These are phyloP conservation scores for Cladophialophora psammophila DNA, from an alignment of 2,329 filamentous ascomycete species.

Conservation along the genomic window DNA sequence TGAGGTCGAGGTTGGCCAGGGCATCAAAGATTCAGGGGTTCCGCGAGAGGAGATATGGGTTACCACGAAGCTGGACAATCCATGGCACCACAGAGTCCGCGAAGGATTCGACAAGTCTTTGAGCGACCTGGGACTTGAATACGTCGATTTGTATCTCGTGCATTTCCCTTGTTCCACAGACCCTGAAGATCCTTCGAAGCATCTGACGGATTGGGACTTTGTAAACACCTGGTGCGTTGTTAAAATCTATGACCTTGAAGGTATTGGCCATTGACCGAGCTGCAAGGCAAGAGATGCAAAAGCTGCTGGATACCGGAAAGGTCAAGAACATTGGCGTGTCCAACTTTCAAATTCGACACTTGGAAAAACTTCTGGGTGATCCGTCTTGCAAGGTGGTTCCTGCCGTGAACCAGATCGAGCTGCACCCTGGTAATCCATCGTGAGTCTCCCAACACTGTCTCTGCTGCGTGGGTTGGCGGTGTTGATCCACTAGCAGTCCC, in stretches of 20 bases:
- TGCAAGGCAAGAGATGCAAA: slow-evolving; percentile 69
- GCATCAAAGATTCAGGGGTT: slow-evolving; percentile 75
- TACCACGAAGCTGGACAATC: slow-evolving; percentile 82
- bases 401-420: slow-evolving; percentile 43
- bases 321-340: slow-evolving; percentile 74
- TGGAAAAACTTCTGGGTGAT: slow-evolving; percentile 49
- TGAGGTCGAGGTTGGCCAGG: slow-evolving; percentile 82
- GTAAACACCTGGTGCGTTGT: slow-evolving; percentile 35
- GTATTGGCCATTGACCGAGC: slow-evolving; percentile 1
- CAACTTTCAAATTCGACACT: slow-evolving; percentile 64
- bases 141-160: slow-evolving; percentile 71
- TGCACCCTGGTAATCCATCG: slow-evolving; percentile 41
- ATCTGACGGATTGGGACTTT: slow-evolving; percentile 57
- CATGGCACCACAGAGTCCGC: slow-evolving; percentile 43
- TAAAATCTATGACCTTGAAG: neutral
- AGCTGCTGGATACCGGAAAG: slow-evolving; percentile 61
- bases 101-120: slow-evolving; percentile 64
- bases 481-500: slow-evolving; percentile 48
- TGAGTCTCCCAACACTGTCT: slow-evolving; percentile 5
- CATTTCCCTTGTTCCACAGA: slow-evolving; percentile 50
- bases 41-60: slow-evolving; percentile 83
- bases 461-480: neutral
- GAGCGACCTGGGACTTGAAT: slow-evolving; percentile 67
- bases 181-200: slow-evolving; percentile 29
- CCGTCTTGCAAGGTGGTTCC: slow-evolving; percentile 45